A percentile compares a stretch with the other conserved stretches of the same genome.
Evolutionary conservation across 2,329 filamentous ascomycete species (phyloP).

Genomic region (Trematosphaeria pertusa): DNA sequence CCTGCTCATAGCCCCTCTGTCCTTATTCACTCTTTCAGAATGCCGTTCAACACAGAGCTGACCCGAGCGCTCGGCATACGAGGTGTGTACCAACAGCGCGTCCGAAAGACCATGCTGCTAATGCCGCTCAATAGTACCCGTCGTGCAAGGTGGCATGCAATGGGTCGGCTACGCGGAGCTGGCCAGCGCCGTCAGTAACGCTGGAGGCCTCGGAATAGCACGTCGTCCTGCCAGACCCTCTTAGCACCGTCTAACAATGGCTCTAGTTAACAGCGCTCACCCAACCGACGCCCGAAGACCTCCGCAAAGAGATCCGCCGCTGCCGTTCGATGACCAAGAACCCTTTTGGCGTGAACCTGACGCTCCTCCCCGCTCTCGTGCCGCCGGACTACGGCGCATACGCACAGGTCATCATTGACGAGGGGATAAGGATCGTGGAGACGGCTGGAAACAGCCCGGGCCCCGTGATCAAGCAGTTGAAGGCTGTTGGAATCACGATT

Average conservation of each 20-base stretch:
- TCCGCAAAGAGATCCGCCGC: constrained; percentile 90
- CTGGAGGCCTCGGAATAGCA: constrained; percentile 79
- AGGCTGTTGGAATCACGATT: constrained; percentile 77
- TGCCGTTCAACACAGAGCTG: constrained; percentile 71
- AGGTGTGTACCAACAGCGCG: constrained; percentile 33
- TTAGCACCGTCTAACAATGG: constrained; percentile 17
- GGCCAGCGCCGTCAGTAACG: constrained; percentile 69
- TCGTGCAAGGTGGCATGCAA: constrained; percentile 89
- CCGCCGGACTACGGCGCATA: constrained; percentile 93
- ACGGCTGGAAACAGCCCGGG: constrained; percentile 91
- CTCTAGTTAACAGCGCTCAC: constrained; percentile 78
- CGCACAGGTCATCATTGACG: constrained; percentile 90
- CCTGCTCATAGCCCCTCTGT: constrained; percentile 1
- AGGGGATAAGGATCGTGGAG: constrained; percentile 90
- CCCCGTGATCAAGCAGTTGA: constrained; percentile 87
- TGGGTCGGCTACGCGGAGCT: constrained; percentile 83
- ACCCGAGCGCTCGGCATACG: constrained; percentile 67
- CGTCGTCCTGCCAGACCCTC: constrained; percentile 1
- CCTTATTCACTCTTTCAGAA: constrained; percentile 34
- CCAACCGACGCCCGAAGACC: constrained; percentile 87
- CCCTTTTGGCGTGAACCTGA: constrained; percentile 94
- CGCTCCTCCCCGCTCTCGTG: constrained; percentile 85
- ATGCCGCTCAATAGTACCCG: constrained; percentile 72
- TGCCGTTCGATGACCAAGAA: constrained; percentile 79
- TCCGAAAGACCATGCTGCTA: constrained; percentile 60